These are phyloP conservation scores for Cyanidioschyzon merolae DNA, from an alignment of 23 red algal genomes.

Conservation along the genomic window DNA sequence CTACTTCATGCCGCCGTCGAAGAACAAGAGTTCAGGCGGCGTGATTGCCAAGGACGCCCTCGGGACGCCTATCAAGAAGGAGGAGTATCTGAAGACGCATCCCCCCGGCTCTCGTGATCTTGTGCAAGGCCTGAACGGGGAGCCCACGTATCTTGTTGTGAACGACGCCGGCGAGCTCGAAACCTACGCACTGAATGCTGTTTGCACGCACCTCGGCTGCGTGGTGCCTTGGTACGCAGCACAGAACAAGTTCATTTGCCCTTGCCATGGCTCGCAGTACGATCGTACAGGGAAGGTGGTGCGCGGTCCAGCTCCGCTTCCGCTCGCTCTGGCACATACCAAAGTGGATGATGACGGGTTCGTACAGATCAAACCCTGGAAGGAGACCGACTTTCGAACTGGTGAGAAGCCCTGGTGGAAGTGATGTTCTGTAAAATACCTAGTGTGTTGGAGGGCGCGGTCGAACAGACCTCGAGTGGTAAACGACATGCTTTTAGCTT, in stretches of 20 bases:
- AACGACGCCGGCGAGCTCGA: slow-evolving; percentile 57
- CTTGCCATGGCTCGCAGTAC: slow-evolving; percentile 97
- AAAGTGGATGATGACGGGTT: slow-evolving; percentile 49
- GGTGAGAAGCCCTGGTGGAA: slow-evolving; percentile 92
- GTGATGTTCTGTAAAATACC: too few species aligned
- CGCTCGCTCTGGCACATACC: slow-evolving; percentile 65
- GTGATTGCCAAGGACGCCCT: slow-evolving; percentile 63
- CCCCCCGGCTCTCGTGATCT: slow-evolving; percentile 56
- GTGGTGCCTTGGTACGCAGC: slow-evolving; percentile 90
- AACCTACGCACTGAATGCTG: slow-evolving; percentile 72
- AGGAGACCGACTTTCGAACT: slow-evolving; percentile 93
- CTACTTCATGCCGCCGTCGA: slow-evolving; percentile 65
- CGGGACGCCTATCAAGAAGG: slow-evolving; percentile 64
- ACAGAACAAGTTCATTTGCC: slow-evolving; percentile 96
- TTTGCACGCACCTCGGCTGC: slow-evolving; percentile 97
- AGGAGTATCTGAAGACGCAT: slow-evolving; percentile 47
- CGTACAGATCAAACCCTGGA: slow-evolving; percentile 84
- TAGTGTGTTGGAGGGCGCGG: too few species aligned
- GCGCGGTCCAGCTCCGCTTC: slow-evolving; percentile 84
- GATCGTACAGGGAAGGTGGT: slow-evolving; percentile 74
- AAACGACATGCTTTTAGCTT: too few species aligned
- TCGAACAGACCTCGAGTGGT: too few species aligned
- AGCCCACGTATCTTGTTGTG: slow-evolving; percentile 85
- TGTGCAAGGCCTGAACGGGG: slow-evolving; percentile 77
- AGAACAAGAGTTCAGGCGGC: slow-evolving; percentile 30